These are phyloP conservation scores for Leptomonas seymouri DNA, from an alignment of 208 protist species.

Conservation along the genomic window DNA sequence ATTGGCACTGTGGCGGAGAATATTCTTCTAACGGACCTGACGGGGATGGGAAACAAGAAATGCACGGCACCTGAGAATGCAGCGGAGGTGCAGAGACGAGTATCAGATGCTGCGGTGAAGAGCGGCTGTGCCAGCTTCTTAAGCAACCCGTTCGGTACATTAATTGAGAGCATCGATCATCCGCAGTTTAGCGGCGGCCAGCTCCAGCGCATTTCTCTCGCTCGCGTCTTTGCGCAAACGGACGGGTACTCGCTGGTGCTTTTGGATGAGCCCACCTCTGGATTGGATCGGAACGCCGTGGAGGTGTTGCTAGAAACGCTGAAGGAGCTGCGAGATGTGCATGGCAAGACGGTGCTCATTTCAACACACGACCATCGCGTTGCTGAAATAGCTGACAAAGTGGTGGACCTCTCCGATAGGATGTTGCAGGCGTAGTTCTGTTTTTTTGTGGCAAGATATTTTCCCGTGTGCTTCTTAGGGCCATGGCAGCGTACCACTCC, in stretches of 20 bases:
- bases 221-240: conserved; percentile 57
- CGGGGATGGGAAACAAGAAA: background rate
- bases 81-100: conserved; percentile 21
- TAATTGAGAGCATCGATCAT: conserved; percentile 74
- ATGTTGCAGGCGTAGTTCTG: background rate
- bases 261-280: conserved; percentile 81
- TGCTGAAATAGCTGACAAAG: conserved; percentile 52
- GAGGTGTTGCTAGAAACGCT: conserved; percentile 55
- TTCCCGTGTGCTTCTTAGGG: background rate
- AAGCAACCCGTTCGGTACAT: conserved; percentile 53
- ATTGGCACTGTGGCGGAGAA: conserved; percentile 80
- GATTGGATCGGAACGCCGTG: conserved; percentile 55
- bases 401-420: conserved; percentile 40
- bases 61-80: no score
- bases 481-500: no score
- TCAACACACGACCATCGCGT: conserved; percentile 76
- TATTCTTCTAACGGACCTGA: conserved; percentile 56
- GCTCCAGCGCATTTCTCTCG: conserved; percentile 80
- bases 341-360: conserved; percentile 78
- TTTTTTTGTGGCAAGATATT: background rate
- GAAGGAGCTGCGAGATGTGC: conserved; percentile 49
- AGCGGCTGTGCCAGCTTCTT: conserved; percentile 60
- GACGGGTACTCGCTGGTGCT: conserved; percentile 62
- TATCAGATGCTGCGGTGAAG: conserved; percentile 40
- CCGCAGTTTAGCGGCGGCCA: conserved; percentile 83